Evolutionary conservation across 345 rosid species (phyloP), one percentile per base, ranked within the genome.

Genomic region (Cardiospermum halicacabum): DNA sequence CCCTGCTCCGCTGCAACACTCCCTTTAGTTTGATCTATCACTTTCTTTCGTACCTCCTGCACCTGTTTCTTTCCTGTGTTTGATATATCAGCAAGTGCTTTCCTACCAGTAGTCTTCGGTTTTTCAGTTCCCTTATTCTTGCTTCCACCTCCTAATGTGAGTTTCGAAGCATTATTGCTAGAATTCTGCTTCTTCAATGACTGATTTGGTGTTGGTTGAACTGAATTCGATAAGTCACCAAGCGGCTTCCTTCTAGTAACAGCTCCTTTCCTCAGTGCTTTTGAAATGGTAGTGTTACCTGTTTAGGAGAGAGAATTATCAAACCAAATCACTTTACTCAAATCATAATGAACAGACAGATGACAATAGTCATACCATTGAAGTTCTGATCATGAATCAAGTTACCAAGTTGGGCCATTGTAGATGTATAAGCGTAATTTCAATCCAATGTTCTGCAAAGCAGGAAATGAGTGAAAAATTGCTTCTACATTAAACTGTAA

Each of bases 141-240:
- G 69, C 60, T 49, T 40, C 69, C 77, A 71, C 68, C 74, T 51
- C 68, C 74, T 51, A 60, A 22, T 32, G 68, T 57, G 45, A 60
- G 31, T 56, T 53, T 40, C 37, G 75, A 63, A 39, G 68, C 56
- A 24, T 50, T 58, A n/a, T 36, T 59, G 37, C 62, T 66, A n/a
- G n/a, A n/a, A 27, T 69, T 81, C 62, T 47, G 78, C 65, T 76
- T 78, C 67, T 78, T 79, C 16, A 76, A 54, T 12, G 70, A 56
- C 69, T 74, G 82, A 43, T 42, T 69, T 43, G 69, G 62, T 56
- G 73, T 62, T 15, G 78, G 76, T 60, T 69, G 69, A 62, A 78
- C 62, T 10, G 87, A 78, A 59, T 86, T 86, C 13, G 89, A 84
- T 69, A 86, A 58, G 57, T 86, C 89, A 48, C 92, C 81, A 15